Conservation (phyloP, 2,329 filamentous ascomycete species). For the Nectriaceae sp. region DNA sequence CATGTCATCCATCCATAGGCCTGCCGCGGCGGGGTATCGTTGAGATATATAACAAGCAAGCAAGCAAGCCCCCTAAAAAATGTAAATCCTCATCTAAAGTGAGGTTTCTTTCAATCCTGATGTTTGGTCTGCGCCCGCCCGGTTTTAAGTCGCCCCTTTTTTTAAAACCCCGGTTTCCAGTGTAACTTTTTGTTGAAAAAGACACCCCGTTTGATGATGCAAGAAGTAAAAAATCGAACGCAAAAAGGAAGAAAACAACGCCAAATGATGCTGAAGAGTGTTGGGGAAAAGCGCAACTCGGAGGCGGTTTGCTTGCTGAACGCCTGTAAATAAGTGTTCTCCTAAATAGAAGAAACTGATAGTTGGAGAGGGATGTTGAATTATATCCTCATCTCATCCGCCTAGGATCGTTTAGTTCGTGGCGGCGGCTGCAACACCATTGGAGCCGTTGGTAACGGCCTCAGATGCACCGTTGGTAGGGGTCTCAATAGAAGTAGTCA, state of each 20-base stretch:
- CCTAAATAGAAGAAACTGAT: neutral
- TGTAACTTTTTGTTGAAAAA: constrained; percentile 47
- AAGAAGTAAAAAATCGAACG: constrained; percentile 18
- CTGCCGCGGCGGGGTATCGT: constrained; percentile 41
- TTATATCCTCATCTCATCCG: neutral
- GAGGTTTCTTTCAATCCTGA: neutral
- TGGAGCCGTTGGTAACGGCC: neutral
- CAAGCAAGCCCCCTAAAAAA: constrained; percentile 17
- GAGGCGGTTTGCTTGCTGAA: no score
- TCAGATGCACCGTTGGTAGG: constrained; percentile 16
- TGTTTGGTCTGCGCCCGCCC: constrained; percentile 30
- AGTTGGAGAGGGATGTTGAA: neutral
- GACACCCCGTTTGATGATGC: constrained; percentile 32
- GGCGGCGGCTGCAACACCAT: neutral
- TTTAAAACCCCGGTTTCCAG: constrained; percentile 28
- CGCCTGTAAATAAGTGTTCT: no score
- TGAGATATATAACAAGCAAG: constrained; percentile 41
- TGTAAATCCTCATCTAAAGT: neutral
- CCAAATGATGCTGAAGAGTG: constrained; percentile 3
- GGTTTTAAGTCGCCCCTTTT: constrained; percentile 25
- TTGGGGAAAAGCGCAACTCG: neutral
- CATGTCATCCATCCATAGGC: constrained; percentile 30
- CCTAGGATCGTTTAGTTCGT: neutral
- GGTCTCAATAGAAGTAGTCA: constrained; percentile 47
- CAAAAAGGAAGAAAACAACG: constrained; percentile 12